These are phyloP conservation scores for Globisporangium spiculum DNA, from an alignment of 352 stramenopile species.

Conservation along the genomic window DNA sequence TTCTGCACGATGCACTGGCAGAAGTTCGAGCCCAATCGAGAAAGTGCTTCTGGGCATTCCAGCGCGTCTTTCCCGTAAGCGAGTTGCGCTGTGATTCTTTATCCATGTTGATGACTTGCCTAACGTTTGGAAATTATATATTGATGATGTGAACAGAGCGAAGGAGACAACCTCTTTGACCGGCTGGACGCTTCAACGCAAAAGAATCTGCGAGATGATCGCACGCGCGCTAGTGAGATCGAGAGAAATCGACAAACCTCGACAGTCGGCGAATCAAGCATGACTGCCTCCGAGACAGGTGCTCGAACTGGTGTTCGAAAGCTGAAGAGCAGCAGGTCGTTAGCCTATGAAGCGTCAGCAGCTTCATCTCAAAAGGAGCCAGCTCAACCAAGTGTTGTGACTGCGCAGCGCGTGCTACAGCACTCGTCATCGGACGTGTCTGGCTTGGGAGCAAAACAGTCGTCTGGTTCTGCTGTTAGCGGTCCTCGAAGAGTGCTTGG, in stretches of 20 bases:
- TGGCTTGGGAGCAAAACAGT: neutral
- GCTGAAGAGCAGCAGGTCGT: conserved; percentile 16
- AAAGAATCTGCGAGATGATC: conserved; percentile 49
- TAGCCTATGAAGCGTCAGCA: conserved; percentile 8
- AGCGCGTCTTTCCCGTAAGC: conserved; percentile 59
- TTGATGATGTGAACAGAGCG: conserved; percentile 24
- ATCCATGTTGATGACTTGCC: neutral
- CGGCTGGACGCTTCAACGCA: conserved; percentile 69
- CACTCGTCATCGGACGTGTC: conserved; percentile 7
- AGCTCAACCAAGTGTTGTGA: neutral
- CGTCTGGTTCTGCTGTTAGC: conserved; percentile 1
- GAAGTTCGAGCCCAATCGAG: conserved; percentile 75
- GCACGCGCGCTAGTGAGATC: conserved; percentile 20
- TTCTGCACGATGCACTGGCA: conserved; percentile 65
- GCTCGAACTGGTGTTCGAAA: conserved; percentile 9
- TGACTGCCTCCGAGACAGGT: neutral
- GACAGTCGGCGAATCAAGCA: neutral
- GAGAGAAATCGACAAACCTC: conserved; percentile 6
- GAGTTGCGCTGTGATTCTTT: neutral
- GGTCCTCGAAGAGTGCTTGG: conserved; percentile 31
- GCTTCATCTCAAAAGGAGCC: neutral
- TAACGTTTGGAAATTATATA: neutral
- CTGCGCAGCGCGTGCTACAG: conserved; percentile 25
- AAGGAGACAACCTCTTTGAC: conserved; percentile 51
- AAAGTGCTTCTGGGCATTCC: conserved; percentile 80